Conservation (phyloP, 2,329 filamentous ascomycete species). For the Shiraia bambusicola region DNA sequence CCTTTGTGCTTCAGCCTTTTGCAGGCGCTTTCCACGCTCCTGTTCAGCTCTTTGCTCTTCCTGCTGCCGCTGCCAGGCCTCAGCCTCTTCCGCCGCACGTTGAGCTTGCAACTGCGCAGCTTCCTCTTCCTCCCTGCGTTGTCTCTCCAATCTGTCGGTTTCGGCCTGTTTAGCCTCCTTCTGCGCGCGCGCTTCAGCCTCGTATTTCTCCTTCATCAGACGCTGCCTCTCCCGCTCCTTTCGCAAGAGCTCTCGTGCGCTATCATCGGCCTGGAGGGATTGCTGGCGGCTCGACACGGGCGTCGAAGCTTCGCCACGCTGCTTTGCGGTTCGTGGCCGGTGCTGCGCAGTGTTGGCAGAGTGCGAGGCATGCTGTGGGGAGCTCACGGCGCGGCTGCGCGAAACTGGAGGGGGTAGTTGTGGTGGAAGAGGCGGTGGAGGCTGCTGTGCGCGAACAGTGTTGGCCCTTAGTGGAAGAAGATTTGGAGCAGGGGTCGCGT, state of each 20-base stretch:
- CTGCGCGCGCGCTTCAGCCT: conserved; percentile 36
- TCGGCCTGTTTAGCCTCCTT: conserved; percentile 35
- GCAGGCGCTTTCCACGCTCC: conserved; percentile 36
- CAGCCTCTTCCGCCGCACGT: conserved; percentile 31
- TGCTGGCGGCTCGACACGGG: conserved; percentile 22
- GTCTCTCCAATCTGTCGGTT: conserved; percentile 27
- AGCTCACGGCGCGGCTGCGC: conserved; percentile 32
- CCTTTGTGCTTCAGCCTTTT: conserved; percentile 32
- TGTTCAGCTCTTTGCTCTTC: conserved; percentile 36
- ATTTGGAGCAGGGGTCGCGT: conserved; percentile 24
- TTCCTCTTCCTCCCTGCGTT: conserved; percentile 33
- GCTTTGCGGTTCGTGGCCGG: conserved; percentile 28
- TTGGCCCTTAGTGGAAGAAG: conserved; percentile 26
- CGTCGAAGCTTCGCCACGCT: conserved; percentile 21
- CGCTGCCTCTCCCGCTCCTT: conserved; percentile 36
- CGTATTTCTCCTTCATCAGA: conserved; percentile 32
- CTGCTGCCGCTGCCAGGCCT: conserved; percentile 29
- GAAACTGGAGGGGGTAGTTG: conserved; percentile 15
- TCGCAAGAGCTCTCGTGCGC: conserved; percentile 36
- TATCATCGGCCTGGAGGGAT: conserved; percentile 29
- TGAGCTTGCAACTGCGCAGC: conserved; percentile 29
- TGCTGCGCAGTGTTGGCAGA: conserved; percentile 25
- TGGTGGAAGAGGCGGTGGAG: conserved; percentile 4
- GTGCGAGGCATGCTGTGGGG: conserved; percentile 24
- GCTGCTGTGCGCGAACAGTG: conserved; percentile 20